Percentiles rank a stretch among this genome's conserved stretches.
Evolutionary conservation across 345 rosid genomes (phyloP).

Genomic region (Lumnitzera littorea): DNA sequence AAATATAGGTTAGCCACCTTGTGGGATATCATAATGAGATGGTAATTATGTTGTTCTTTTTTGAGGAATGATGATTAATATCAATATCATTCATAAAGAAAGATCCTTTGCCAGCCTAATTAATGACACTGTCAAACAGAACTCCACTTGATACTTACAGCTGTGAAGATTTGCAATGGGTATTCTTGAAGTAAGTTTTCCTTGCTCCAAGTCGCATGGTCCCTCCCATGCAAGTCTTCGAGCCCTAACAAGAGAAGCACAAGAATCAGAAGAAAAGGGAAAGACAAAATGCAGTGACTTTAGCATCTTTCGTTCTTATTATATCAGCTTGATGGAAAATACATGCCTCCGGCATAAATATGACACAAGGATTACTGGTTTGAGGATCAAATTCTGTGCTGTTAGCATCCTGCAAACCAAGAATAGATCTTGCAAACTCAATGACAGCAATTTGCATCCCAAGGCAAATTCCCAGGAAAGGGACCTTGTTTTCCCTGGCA

Average conservation of each 20-base stretch:
- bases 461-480: constrained; percentile 90
- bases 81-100: not conserved
- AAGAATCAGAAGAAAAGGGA: constrained; percentile 6
- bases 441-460: constrained; percentile 98
- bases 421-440: constrained; percentile 72
- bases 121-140: not conserved
- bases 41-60: no score
- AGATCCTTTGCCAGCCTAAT: no score
- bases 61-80: not conserved
- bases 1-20: constrained; percentile 1
- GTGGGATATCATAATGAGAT: no score
- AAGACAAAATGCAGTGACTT: not conserved
- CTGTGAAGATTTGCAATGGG: constrained; percentile 68
- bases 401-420: constrained; percentile 75
- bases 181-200: constrained; percentile 52
- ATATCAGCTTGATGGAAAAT: not conserved
- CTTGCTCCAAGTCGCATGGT: constrained; percentile 97
- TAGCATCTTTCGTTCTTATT: no score
- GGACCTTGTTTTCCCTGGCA: constrained; percentile 81
- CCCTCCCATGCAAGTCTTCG: constrained; percentile 92
- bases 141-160: constrained; percentile 40
- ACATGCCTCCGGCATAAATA: constrained; percentile 91
- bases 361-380: constrained; percentile 69
- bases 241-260: constrained; percentile 33
- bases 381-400: constrained; percentile 87